Evolutionary conservation across 257 asterid genomes (phyloP).

Genomic region (Cruciata laevipes): DNA sequence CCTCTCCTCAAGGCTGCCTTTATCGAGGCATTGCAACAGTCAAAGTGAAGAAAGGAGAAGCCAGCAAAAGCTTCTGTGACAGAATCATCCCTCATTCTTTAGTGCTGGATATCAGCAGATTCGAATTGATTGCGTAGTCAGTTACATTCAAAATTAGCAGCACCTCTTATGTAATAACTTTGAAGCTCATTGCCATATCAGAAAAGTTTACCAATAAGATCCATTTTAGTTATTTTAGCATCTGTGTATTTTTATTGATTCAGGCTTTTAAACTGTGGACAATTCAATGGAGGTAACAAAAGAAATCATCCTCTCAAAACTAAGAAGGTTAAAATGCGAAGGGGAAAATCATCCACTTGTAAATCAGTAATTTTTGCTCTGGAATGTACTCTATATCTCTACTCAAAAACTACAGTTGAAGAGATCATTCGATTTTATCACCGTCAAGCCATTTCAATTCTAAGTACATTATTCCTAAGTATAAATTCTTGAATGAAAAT

Average conservation of each 20-base stretch:
- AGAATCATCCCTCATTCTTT: slow-evolving; percentile 1
- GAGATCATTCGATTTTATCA: too few relatives aligned
- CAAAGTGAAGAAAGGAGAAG: slow-evolving; percentile 33
- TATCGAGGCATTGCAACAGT: slow-evolving; percentile 47
- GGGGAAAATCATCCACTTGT: too few relatives aligned
- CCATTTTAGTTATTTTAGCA: neutral
- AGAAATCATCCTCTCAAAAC: neutral
- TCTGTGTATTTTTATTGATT: neutral
- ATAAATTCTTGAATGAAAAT: too few relatives aligned
- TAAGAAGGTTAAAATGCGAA: too few relatives aligned
- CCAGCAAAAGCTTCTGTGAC: slow-evolving; percentile 7
- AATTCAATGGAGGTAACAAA: too few relatives aligned
- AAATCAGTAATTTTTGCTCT: too few relatives aligned
- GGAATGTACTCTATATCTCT: too few relatives aligned
- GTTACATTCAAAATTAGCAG: neutral
- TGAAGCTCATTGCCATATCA: neutral
- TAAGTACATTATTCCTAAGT: too few relatives aligned
- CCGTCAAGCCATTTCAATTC: too few relatives aligned
- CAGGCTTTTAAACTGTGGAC: too few relatives aligned
- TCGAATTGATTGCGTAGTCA: neutral
- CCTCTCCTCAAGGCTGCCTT: slow-evolving; percentile 56
- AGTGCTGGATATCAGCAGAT: neutral
- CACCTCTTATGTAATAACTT: neutral
- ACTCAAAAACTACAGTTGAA: too few relatives aligned
- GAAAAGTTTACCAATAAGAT: neutral